These are phyloP conservation scores for Diaporthe eres DNA, from an alignment of 2,329 filamentous ascomycete species.

Conservation along the genomic window DNA sequence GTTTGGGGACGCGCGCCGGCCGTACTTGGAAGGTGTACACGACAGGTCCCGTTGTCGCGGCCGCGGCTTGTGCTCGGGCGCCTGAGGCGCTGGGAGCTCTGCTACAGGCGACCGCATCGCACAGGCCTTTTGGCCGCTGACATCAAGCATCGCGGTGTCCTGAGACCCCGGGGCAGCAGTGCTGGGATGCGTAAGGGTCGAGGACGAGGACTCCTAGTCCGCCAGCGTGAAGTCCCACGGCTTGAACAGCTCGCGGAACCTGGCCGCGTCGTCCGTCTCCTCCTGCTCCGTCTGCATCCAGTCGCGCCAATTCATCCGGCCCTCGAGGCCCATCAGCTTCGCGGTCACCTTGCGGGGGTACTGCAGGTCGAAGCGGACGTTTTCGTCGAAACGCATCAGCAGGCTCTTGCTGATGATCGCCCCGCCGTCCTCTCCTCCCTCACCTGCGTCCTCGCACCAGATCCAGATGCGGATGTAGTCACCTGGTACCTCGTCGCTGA, in stretches of 20 bases:
- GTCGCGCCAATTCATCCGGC: conserved; percentile 86
- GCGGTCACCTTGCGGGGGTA: conserved; percentile 91
- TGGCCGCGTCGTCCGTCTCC: conserved; percentile 82
- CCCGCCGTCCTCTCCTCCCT: conserved; percentile 55
- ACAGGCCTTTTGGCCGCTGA: not conserved
- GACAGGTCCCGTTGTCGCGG: not conserved
- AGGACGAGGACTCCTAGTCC: conserved; percentile 37
- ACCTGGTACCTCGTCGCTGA: conserved; percentile 64
- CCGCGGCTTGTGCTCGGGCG: not conserved
- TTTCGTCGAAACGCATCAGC: conserved; percentile 79
- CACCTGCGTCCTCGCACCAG: conserved; percentile 73
- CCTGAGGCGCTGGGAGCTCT: not conserved
- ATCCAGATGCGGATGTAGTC: conserved; percentile 90
- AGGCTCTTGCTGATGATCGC: conserved; percentile 76
- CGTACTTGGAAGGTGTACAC: not conserved
- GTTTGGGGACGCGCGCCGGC: not conserved
- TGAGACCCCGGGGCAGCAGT: not conserved
- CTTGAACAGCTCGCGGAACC: conserved; percentile 86
- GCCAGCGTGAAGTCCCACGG: conserved; percentile 84
- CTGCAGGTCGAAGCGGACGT: conserved; percentile 88
- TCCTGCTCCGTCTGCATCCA: conserved; percentile 83
- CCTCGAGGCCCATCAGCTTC: conserved; percentile 86
- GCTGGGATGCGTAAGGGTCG: not conserved
- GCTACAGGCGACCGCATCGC: not conserved
- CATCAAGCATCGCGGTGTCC: conserved; percentile 15